Percentiles rank a stretch among this genome's conserved stretches.
Conservation (phyloP, 257 asterid species). For the Osmanthus fragrans region DNA sequence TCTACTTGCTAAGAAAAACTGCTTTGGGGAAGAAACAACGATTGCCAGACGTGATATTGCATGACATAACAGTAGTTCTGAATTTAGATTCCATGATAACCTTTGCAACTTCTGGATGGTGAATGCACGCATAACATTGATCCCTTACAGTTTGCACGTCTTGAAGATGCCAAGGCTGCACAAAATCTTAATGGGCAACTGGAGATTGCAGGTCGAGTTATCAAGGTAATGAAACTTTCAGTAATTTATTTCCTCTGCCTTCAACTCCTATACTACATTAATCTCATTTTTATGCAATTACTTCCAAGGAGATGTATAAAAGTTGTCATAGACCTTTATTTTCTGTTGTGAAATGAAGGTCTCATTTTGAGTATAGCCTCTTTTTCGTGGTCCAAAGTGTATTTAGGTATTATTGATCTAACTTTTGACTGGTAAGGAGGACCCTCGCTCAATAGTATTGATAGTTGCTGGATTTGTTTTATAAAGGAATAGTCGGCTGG, state of each 20-base stretch:
- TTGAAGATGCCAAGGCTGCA: slow-evolving; percentile 72
- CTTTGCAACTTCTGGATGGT: slow-evolving; percentile 9
- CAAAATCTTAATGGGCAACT: slow-evolving; percentile 65
- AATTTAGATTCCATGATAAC: slow-evolving; percentile 9
- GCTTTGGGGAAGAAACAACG: neutral
- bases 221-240: slow-evolving; percentile 46
- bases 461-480: no score
- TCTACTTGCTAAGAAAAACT: slow-evolving; percentile 17
- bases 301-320: slow-evolving; percentile 16
- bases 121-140: slow-evolving; percentile 15
- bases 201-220: slow-evolving; percentile 65
- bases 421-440: no score
- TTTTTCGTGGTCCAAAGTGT: no score
- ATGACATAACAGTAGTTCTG: slow-evolving; percentile 5
- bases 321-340: slow-evolving; percentile 5
- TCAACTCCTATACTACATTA: neutral
- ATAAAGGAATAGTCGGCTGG: no score
- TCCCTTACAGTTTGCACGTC: slow-evolving; percentile 58
- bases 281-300: slow-evolving; percentile 8
- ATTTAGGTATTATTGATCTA: no score
- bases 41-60: neutral
- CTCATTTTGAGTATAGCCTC: neutral
- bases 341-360: slow-evolving; percentile 1
- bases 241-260: slow-evolving; percentile 7
- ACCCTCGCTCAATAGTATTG: no score